Percentiles rank a stretch among this genome's conserved stretches.
phyloP scores from a whole-genome alignment of 306 rosid species.

The Quercus wislizeni region DNA sequence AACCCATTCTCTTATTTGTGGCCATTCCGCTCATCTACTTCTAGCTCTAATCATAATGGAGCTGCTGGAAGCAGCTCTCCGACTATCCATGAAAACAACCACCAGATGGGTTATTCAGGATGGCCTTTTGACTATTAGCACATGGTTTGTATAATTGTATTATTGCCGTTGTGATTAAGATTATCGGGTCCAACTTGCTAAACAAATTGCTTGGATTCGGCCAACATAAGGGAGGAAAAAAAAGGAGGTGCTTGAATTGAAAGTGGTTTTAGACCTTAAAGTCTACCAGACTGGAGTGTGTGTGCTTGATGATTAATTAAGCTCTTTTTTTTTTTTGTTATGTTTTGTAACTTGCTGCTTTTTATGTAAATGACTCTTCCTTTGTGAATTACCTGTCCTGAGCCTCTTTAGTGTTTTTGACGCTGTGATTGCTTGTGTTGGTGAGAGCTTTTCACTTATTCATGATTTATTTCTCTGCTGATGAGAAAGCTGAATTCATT shows the following conservation, averaged over 20 bases:
- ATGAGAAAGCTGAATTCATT: too few relatives aligned
- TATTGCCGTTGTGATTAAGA: slow-evolving; percentile 8
- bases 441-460: neutral
- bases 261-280: too few relatives aligned
- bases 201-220: slow-evolving; percentile 19
- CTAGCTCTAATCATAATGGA: slow-evolving; percentile 33
- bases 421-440: neutral
- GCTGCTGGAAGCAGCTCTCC: slow-evolving; percentile 48
- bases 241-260: too few relatives aligned
- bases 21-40: slow-evolving; percentile 65
- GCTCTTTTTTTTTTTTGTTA: neutral
- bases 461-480: too few relatives aligned
- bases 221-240: slow-evolving; percentile 2
- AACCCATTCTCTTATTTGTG: slow-evolving; percentile 53
- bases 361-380: slow-evolving; percentile 15
- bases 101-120: slow-evolving; percentile 44
- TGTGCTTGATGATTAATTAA: neutral
- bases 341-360: neutral
- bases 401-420: neutral
- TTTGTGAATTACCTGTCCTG: slow-evolving; percentile 1
- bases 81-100: slow-evolving; percentile 36
- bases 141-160: neutral
- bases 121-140: slow-evolving; percentile 52
- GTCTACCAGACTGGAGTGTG: neutral
- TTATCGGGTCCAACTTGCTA: neutral